Evolutionary conservation across 2,329 filamentous ascomycete genomes (phyloP), one percentile per base, ranked within the genome.

Genomic region (Fusarium oligoseptatum): DNA sequence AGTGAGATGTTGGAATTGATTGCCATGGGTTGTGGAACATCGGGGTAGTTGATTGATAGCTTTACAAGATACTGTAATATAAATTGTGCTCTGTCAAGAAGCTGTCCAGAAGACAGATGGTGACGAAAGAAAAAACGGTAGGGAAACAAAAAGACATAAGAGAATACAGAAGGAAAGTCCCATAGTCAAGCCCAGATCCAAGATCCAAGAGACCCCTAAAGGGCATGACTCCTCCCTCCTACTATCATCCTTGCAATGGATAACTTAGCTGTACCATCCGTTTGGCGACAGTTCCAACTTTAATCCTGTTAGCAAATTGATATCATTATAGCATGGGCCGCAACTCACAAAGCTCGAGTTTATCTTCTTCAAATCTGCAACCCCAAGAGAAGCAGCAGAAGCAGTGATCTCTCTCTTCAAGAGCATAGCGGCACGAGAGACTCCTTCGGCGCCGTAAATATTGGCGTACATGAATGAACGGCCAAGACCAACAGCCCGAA

Each of bases 291-390:
- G 52, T 24, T 56, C 52, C 32, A 56, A 56, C 52, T 34, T 1
- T 4, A 34, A 56, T 3, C n/a, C 14, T 14, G 29, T 56, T 14
- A 56, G 52, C 29, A 24, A 15, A 56, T 36, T 4, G 14, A 22
- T 2, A 20, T 56, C 52, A 14, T 6, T 8, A 15, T 3, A 15
- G 4, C n/a, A 36, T 2, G 4, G 12, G 11, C 32, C 12, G 4
- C n/a, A 15, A 17, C 52, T 56, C 11, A 36, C 52, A 32, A 32
- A 56, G 29, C 32, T 34, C 12, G 52, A 15, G 52, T 56, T 56
- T 9, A 56, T 56, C 52, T 56, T 56, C 52, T 56, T 56, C 29
- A 56, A 20, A 5, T 56, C 52, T 15, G 52, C 32, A 36, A 56
- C 14, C 14, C 52, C 52, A 56, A 56, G 52, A 34, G n/a, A 34